Conservation (phyloP, 176 grass and related monocot species). For the Oryza meyeriana region DNA sequence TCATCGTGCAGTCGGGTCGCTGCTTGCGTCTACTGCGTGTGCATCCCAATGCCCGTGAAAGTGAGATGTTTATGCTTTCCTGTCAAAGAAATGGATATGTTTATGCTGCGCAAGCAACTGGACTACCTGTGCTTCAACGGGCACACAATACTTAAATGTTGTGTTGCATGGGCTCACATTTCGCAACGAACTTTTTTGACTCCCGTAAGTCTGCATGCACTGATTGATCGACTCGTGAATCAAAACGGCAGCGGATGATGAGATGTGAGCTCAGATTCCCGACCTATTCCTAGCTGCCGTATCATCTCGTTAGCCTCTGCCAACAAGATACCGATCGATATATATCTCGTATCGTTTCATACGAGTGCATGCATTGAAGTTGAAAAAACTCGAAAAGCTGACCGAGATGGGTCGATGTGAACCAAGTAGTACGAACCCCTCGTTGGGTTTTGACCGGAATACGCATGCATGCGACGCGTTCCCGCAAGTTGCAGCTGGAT, state of each 20-base stretch:
- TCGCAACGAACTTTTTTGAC: slow-evolving; percentile 17
- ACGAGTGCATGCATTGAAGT: background rate
- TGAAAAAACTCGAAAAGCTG: too few species aligned
- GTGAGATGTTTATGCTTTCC: background rate
- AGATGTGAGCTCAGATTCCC: background rate
- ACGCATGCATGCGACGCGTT: too few species aligned
- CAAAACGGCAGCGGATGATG: background rate
- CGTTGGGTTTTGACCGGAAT: too few species aligned
- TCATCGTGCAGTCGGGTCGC: background rate
- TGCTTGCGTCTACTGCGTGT: background rate
- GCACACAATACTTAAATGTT: background rate
- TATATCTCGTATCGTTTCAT: background rate
- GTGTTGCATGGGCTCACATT: background rate
- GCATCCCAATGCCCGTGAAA: background rate
- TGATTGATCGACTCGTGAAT: background rate
- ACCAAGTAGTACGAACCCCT: too few species aligned
- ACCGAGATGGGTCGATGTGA: too few species aligned
- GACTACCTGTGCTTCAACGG: background rate
- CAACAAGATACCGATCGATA: background rate
- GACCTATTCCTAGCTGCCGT: background rate
- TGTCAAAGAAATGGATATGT: background rate
- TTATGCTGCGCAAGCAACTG: background rate
- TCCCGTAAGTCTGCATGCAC: background rate
- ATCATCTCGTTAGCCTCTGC: background rate
- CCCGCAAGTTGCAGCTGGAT: too few species aligned